A percentile compares a stretch with the other conserved stretches of the same genome.
Conservation (phyloP, 805 yeast genomes). For the Hanseniaspora meyeri region DNA sequence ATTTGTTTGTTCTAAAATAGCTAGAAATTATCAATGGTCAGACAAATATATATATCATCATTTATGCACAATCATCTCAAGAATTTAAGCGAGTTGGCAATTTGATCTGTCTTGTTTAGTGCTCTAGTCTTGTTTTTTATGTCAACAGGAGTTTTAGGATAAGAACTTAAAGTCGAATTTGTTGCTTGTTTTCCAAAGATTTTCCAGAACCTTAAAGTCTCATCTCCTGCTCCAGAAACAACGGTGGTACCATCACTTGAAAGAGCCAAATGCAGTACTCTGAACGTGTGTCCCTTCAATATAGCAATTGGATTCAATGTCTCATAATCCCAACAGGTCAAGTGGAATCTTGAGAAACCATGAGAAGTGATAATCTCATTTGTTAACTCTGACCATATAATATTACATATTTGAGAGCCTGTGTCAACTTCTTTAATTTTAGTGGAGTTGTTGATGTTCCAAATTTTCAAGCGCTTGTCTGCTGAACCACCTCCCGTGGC, state of each 20-base stretch:
- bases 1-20: too few relatives aligned
- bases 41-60: too few relatives aligned
- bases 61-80: background rate
- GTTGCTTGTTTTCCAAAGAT: constrained; percentile 56
- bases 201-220: constrained; percentile 90
- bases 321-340: constrained; percentile 88
- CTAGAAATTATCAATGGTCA: too few relatives aligned
- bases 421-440: constrained; percentile 75
- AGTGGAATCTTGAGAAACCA: constrained; percentile 83
- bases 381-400: constrained; percentile 84
- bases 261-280: constrained; percentile 78
- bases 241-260: constrained; percentile 95
- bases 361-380: constrained; percentile 90
- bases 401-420: constrained; percentile 91
- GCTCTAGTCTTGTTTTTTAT: background rate
- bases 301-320: constrained; percentile 85
- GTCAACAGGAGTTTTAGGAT: background rate
- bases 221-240: constrained; percentile 98
- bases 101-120: constrained; percentile 1
- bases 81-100: constrained; percentile 5
- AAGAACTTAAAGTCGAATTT: background rate
- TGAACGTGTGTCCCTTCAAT: constrained; percentile 83
- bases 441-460: constrained; percentile 78
- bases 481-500: constrained; percentile 98
- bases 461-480: constrained; percentile 75